These are phyloP conservation scores for Oryza longistaminata DNA, from an alignment of 176 grass and related monocot species.

Conservation along the genomic window DNA sequence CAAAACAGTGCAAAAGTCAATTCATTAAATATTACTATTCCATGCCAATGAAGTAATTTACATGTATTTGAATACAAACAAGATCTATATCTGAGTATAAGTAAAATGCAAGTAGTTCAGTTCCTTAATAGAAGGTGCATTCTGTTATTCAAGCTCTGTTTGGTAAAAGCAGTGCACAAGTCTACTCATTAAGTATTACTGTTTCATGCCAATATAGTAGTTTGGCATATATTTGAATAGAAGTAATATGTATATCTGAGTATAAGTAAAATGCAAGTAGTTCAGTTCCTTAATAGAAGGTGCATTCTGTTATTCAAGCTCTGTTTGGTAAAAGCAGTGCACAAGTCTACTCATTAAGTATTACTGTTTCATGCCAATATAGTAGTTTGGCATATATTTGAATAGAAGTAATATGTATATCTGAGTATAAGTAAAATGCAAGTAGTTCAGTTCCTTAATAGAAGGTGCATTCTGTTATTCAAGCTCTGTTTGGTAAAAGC, in stretches of 20 bases:
- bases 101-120: neutral
- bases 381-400: neutral
- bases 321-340: neutral
- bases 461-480: neutral
- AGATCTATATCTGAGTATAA: neutral
- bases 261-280: too few relatives aligned
- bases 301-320: too few relatives aligned
- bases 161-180: too few relatives aligned
- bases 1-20: neutral
- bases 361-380: neutral
- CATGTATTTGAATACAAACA: neutral
- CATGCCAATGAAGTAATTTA: neutral
- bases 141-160: neutral
- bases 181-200: too few relatives aligned
- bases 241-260: too few relatives aligned
- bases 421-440: neutral
- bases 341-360: constrained; percentile 15
- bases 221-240: too few relatives aligned
- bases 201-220: too few relatives aligned
- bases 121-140: neutral
- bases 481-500: too few relatives aligned
- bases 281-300: too few relatives aligned
- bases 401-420: neutral
- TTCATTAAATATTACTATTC: neutral
- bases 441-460: neutral